Conservation (phyloP, 1,284 basidiomycete genomes). For the Marasmius sp. region DNA sequence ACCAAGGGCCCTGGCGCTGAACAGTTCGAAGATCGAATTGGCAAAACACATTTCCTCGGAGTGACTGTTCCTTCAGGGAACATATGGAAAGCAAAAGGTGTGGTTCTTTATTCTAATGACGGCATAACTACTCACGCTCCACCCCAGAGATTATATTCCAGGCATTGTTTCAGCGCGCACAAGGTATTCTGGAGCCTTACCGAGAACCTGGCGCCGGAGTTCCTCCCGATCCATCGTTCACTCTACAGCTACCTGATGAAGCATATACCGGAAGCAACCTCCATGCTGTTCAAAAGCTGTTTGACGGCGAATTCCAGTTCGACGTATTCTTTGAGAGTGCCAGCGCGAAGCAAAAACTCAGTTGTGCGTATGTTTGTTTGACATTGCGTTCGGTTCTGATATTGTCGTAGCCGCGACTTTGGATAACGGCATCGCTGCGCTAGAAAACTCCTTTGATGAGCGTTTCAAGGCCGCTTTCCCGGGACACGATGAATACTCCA, state of each 20-base stretch:
- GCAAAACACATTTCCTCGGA: slow-evolving; percentile 75
- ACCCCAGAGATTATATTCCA: slow-evolving; percentile 64
- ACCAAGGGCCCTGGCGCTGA: slow-evolving; percentile 55
- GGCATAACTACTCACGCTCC: not conserved
- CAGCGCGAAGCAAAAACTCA: slow-evolving; percentile 58
- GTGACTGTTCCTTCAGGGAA: slow-evolving; percentile 60
- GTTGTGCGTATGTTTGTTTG: slow-evolving; percentile 38
- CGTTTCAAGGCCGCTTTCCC: slow-evolving; percentile 76
- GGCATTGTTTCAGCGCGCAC: slow-evolving; percentile 60
- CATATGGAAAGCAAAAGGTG: slow-evolving; percentile 86
- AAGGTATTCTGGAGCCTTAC: slow-evolving; percentile 55
- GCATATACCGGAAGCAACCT: slow-evolving; percentile 74
- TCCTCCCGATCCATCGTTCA: slow-evolving; percentile 76
- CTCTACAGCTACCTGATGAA: slow-evolving; percentile 77
- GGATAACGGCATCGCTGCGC: slow-evolving; percentile 67
- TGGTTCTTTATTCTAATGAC: not conserved
- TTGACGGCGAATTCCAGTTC: slow-evolving; percentile 82
- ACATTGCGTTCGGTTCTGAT: slow-evolving; percentile 11
- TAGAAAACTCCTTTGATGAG: slow-evolving; percentile 60
- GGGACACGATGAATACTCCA: slow-evolving; percentile 53
- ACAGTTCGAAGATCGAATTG: slow-evolving; percentile 62
- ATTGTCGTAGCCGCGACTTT: slow-evolving; percentile 48
- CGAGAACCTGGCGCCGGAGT: slow-evolving; percentile 44
- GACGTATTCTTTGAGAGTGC: slow-evolving; percentile 84
- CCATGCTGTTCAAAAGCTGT: slow-evolving; percentile 84